Percentiles rank a stretch among this genome's conserved stretches.
Conservation (phyloP, 257 asterid species). For the Nicotiana undulata region DNA sequence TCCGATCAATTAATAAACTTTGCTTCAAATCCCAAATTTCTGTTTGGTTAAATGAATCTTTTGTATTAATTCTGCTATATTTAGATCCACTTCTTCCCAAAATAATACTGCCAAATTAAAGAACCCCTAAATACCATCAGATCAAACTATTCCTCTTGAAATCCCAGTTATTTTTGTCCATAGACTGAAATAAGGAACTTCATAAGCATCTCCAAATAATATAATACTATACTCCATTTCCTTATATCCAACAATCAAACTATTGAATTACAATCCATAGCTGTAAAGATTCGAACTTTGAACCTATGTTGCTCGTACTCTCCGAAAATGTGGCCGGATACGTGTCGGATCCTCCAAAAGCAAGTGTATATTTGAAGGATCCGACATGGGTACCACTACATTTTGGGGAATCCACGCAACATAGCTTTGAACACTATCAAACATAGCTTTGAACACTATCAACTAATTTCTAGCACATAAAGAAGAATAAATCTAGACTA, state of each 20-base stretch:
- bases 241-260: background rate
- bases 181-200: background rate
- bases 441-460: background rate
- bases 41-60: background rate
- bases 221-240: background rate
- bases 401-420: too few relatives aligned
- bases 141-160: background rate
- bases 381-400: too few relatives aligned
- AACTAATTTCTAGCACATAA: background rate
- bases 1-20: background rate
- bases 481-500: background rate
- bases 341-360: too few relatives aligned
- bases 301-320: too few relatives aligned
- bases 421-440: too few relatives aligned
- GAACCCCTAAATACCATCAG: background rate
- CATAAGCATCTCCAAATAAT: background rate
- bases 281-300: background rate
- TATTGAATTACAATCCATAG: background rate
- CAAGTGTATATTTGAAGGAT: too few relatives aligned
- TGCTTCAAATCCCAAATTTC: background rate
- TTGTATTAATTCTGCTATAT: background rate
- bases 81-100: background rate
- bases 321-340: too few relatives aligned
- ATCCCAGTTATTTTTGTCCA: background rate
- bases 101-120: background rate